A percentile compares a stretch with the other conserved stretches of the same genome.
Conservation (phyloP, 106 monocot species). For the Phalaenopsis equestris region DNA sequence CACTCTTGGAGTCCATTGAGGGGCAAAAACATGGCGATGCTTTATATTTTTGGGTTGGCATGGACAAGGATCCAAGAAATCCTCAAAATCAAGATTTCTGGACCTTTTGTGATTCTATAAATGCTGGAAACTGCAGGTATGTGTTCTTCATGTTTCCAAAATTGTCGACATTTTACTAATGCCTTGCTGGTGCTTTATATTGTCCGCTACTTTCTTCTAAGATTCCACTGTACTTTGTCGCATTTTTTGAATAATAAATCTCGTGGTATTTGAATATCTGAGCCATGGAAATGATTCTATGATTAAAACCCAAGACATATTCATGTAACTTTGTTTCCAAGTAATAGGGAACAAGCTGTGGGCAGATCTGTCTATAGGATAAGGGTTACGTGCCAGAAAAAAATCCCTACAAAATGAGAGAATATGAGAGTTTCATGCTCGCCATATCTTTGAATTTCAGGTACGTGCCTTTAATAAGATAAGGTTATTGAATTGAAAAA, state of each 20-base stretch:
- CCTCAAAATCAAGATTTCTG: slow-evolving; percentile 62
- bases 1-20: slow-evolving; percentile 58
- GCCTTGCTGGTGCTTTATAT: not conserved
- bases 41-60: slow-evolving; percentile 85
- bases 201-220: not conserved
- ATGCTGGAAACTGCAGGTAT: slow-evolving; percentile 97
- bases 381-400: too few species aligned
- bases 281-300: too few species aligned
- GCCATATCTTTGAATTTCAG: too few species aligned
- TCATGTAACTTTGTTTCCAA: too few species aligned
- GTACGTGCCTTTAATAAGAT: too few species aligned
- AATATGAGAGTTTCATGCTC: too few species aligned
- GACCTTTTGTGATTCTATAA: slow-evolving; percentile 95
- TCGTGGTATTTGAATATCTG: too few species aligned
- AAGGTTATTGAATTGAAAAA: too few species aligned
- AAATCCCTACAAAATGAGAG: too few species aligned
- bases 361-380: too few species aligned
- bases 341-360: too few species aligned
- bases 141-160: not conserved
- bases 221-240: not conserved
- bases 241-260: not conserved
- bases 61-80: slow-evolving; percentile 85
- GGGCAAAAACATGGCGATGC: slow-evolving; percentile 68
- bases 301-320: too few species aligned
- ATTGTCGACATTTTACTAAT: not conserved